Evolutionary conservation across 495 filamentous ascomycete species (phyloP).

Genomic region (Aspergillus campestris): DNA sequence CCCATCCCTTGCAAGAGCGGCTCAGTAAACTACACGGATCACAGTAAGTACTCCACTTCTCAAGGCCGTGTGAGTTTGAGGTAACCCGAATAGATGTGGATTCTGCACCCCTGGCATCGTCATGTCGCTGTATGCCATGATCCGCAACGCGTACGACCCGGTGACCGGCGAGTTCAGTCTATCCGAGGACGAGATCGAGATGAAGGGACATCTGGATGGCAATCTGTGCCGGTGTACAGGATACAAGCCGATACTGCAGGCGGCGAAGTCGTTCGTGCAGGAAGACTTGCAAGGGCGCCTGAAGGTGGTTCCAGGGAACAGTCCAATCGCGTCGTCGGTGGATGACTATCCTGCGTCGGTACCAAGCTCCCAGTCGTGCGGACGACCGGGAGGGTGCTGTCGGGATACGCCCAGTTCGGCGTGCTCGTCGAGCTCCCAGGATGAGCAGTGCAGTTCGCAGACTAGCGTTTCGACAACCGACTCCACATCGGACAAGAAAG

Average conservation of each 20-base stretch:
- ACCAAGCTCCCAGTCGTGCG: slow-evolving; percentile 35
- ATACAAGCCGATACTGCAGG: slow-evolving; percentile 88
- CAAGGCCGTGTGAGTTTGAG: slow-evolving; percentile 8
- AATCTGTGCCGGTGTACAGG: slow-evolving; percentile 96
- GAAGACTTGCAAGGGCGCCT: slow-evolving; percentile 34
- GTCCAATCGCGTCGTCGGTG: no score
- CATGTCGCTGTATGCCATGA: slow-evolving; percentile 62
- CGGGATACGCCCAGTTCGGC: slow-evolving; percentile 39
- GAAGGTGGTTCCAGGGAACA: background rate
- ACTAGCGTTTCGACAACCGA: background rate
- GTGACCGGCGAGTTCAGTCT: slow-evolving; percentile 4
- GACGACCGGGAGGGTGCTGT: slow-evolving; percentile 44
- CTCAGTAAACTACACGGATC: slow-evolving; percentile 66
- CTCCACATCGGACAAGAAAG: background rate
- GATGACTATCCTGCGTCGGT: background rate
- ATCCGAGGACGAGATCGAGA: slow-evolving; percentile 68
- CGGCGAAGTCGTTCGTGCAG: slow-evolving; percentile 55
- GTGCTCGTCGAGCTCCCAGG: background rate
- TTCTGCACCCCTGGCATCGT: slow-evolving; percentile 98
- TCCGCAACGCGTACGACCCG: slow-evolving; percentile 67
- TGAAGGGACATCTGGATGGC: slow-evolving; percentile 70
- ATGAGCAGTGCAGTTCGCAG: background rate
- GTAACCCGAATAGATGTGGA: slow-evolving; percentile 56
- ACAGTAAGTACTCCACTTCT: slow-evolving; percentile 42
- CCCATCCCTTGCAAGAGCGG: slow-evolving; percentile 86